A percentile compares a stretch with the other conserved stretches of the same genome.
Evolutionary conservation across 345 rosid genomes (phyloP).

Genomic region (Gossypium longicalyx): DNA sequence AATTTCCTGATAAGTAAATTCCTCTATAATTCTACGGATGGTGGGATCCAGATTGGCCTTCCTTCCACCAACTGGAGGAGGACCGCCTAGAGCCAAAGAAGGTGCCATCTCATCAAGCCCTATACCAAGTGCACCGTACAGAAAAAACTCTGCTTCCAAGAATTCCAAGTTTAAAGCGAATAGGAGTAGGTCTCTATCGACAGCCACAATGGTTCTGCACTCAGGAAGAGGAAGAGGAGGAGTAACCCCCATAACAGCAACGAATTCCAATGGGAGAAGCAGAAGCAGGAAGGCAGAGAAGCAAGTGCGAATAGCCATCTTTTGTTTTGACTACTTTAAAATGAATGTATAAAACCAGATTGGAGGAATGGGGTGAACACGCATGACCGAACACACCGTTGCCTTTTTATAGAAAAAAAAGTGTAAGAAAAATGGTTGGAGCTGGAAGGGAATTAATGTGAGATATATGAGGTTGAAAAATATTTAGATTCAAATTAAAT

Average conservation of each 20-base stretch:
- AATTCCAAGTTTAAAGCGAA: constrained; percentile 21
- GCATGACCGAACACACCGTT: not conserved
- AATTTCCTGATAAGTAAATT: constrained; percentile 64
- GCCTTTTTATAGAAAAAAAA: not conserved
- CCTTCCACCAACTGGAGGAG: constrained; percentile 44
- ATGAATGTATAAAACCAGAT: not conserved
- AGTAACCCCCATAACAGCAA: not conserved
- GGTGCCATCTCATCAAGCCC: constrained; percentile 49
- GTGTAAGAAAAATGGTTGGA: too few species aligned
- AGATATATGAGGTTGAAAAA: too few species aligned
- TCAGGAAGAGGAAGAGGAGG: not conserved
- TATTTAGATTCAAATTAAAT: too few species aligned
- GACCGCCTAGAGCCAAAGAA: constrained; percentile 36
- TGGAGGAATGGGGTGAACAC: not conserved
- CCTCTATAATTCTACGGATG: constrained; percentile 38
- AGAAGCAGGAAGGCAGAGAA: not conserved
- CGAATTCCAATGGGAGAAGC: not conserved
- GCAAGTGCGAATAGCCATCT: not conserved
- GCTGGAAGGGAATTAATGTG: too few species aligned
- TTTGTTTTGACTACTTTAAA: not conserved
- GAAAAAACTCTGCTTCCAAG: constrained; percentile 60
- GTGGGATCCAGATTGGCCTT: constrained; percentile 51
- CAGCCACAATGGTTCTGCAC: not conserved
- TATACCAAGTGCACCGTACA: constrained; percentile 43
- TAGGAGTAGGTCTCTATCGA: not conserved